Evolutionary conservation across 208 protist species (phyloP).

Genomic region (Endotrypanum monterogeii): DNA sequence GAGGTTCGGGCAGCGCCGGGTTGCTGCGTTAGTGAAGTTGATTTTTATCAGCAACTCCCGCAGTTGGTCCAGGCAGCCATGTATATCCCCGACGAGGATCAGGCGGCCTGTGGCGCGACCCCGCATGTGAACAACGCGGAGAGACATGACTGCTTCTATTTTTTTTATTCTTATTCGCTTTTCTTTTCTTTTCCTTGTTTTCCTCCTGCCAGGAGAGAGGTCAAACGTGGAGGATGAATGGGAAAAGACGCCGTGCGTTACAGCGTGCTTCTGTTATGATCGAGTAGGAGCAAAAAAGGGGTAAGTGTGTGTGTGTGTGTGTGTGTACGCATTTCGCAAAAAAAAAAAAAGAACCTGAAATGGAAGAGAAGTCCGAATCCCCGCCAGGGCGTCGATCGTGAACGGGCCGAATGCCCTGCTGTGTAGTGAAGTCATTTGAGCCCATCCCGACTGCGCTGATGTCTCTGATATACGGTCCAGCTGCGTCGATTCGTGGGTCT

Average conservation of each 20-base stretch:
- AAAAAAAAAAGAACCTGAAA: too few relatives aligned
- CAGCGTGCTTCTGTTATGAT: too few relatives aligned
- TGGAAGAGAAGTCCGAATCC: neutral
- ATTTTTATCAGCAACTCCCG: slow-evolving; percentile 47
- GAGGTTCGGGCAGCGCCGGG: slow-evolving; percentile 15
- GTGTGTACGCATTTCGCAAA: neutral
- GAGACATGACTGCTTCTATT: slow-evolving; percentile 21
- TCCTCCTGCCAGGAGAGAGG: neutral
- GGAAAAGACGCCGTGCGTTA: neutral
- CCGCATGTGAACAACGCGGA: slow-evolving; percentile 22
- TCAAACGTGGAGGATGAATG: neutral
- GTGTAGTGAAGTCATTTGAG: too few relatives aligned
- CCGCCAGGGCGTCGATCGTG: neutral
- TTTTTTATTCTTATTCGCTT: neutral
- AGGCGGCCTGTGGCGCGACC: slow-evolving; percentile 35
- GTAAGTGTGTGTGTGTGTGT: neutral
- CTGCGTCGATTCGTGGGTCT: too few relatives aligned
- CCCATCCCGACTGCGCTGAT: too few relatives aligned
- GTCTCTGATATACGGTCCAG: too few relatives aligned
- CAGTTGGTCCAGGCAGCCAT: slow-evolving; percentile 71
- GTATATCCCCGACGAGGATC: slow-evolving; percentile 80
- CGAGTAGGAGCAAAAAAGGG: neutral
- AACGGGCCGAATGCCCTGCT: too few relatives aligned
- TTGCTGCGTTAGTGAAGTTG: slow-evolving; percentile 39
- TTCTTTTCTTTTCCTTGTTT: too few relatives aligned